Evolutionary conservation across 2,329 filamentous ascomycete species (phyloP), one percentile per base, ranked within the genome.

Genomic region (Byssothecium circinans): DNA sequence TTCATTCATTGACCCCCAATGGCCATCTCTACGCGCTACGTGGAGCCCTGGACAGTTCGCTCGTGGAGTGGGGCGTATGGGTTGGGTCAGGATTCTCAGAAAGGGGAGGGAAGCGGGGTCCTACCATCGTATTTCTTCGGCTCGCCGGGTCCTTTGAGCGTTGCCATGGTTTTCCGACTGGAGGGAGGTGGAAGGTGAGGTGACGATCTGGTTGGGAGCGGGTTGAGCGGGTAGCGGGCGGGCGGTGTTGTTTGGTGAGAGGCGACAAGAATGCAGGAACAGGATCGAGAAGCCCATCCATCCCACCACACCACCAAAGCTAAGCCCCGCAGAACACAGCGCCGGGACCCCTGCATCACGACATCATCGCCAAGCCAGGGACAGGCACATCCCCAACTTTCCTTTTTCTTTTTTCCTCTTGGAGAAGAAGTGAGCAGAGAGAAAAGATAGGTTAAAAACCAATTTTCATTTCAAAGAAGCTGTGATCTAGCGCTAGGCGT

Each of bases 141-240:
- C 64, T 79, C 77, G 54, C 83, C 84, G 25, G 82, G 82, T 43
- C 84, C 84, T 76, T 87, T 87, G 58, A 84, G 70, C 38, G 78
- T 72, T 47, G 79, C 66, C 80, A 83, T 79, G 40, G 35, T 35
- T 10, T 20, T 23, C 25, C 42, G 20, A 36, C 34, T 41, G 44
- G 45, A n/a, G n/a, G n/a, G n/a, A n/a, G n/a, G 34, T 40, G n/a
- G 45, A 47, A 45, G 39, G 45, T 39, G 40, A 41, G 15, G 34
- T 43, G 22, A n/a, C 14, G 32, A 36, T 20, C 4, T 5, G 4
- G 17, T 34, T 36, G 34, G 34, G 12, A 15, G 14, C 7, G 17
- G 14, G 34, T 5, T 5, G 15, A n/a, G n/a, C 19, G 34, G 19
- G 15, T 10, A 6, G 23, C 34, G 8, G 34, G n/a, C n/a, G n/a